A percentile compares a stretch with the other conserved stretches of the same genome.
These are phyloP conservation scores for Populus euphratica DNA, from an alignment of 345 rosid genomes.

Conservation along the genomic window DNA sequence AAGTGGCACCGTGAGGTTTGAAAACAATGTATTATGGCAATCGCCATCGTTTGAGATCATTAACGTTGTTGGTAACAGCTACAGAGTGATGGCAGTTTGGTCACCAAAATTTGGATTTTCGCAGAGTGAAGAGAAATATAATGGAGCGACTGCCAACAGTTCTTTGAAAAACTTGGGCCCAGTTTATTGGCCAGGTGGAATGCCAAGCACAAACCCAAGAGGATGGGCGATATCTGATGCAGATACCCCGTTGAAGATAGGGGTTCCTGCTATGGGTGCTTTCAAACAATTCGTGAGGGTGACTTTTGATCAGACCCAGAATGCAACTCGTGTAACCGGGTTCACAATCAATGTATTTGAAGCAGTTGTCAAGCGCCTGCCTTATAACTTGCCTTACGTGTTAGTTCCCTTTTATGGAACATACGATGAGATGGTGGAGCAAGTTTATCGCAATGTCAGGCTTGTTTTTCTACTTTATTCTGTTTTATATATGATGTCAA, in stretches of 20 bases:
- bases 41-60: slow-evolving; percentile 22
- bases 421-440: slow-evolving; percentile 31
- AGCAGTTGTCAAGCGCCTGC: slow-evolving; percentile 22
- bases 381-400: slow-evolving; percentile 19
- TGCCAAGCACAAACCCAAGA: slow-evolving; percentile 12
- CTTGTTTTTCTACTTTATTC: too few species aligned
- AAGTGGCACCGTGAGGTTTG: slow-evolving; percentile 24
- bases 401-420: slow-evolving; percentile 30
- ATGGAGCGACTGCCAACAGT: not conserved
- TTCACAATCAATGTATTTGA: slow-evolving; percentile 34
- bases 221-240: slow-evolving; percentile 14
- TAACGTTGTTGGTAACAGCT: slow-evolving; percentile 30
- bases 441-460: slow-evolving; percentile 24
- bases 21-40: slow-evolving; percentile 8
- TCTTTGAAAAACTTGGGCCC: slow-evolving; percentile 17
- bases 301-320: slow-evolving; percentile 8
- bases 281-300: slow-evolving; percentile 31
- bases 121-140: not conserved
- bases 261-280: slow-evolving; percentile 32
- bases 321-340: slow-evolving; percentile 18
- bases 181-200: slow-evolving; percentile 35
- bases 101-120: slow-evolving; percentile 20
- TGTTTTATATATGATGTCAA: too few species aligned
- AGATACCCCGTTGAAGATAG: slow-evolving; percentile 20
- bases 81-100: slow-evolving; percentile 34